Percentiles rank a stretch among this genome's conserved stretches.
These are phyloP conservation scores for Xylariaceae sp. DNA, from an alignment of 2,329 filamentous ascomycete genomes.

Conservation along the genomic window DNA sequence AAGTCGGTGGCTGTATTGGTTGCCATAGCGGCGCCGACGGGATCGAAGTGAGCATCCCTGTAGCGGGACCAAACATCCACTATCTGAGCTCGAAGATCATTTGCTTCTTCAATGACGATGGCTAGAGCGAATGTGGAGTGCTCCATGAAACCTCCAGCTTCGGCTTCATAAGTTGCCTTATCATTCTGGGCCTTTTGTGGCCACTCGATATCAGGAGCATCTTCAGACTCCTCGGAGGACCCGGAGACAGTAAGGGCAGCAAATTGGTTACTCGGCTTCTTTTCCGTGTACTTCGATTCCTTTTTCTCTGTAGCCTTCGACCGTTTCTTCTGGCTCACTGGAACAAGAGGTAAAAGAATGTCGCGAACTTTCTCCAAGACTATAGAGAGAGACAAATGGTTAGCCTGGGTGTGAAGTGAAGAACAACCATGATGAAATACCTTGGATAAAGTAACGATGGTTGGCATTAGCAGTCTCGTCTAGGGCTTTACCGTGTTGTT, in stretches of 20 bases:
- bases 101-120: slow-evolving; percentile 30
- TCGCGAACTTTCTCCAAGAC: slow-evolving; percentile 34
- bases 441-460: slow-evolving; percentile 33
- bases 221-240: slow-evolving; percentile 34
- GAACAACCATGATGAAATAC: not conserved
- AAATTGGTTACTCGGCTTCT: slow-evolving; percentile 32
- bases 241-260: slow-evolving; percentile 34
- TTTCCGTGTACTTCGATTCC: not conserved
- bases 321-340: too few relatives aligned
- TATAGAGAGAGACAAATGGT: not conserved
- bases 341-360: slow-evolving; percentile 23
- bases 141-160: slow-evolving; percentile 21
- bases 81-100: slow-evolving; percentile 25
- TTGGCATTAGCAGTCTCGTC: slow-evolving; percentile 23
- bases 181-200: slow-evolving; percentile 13
- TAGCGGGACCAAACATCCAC: slow-evolving; percentile 32
- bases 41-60: slow-evolving; percentile 24
- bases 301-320: too few relatives aligned
- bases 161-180: slow-evolving; percentile 31
- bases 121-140: slow-evolving; percentile 28
- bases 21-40: slow-evolving; percentile 33
- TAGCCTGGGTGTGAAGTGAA: not conserved
- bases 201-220: slow-evolving; percentile 27
- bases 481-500: slow-evolving; percentile 9
- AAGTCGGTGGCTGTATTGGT: slow-evolving; percentile 37